phyloP scores from a whole-genome alignment of 768 basidiomycete genomes.

The Heimioporus sp. region DNA sequence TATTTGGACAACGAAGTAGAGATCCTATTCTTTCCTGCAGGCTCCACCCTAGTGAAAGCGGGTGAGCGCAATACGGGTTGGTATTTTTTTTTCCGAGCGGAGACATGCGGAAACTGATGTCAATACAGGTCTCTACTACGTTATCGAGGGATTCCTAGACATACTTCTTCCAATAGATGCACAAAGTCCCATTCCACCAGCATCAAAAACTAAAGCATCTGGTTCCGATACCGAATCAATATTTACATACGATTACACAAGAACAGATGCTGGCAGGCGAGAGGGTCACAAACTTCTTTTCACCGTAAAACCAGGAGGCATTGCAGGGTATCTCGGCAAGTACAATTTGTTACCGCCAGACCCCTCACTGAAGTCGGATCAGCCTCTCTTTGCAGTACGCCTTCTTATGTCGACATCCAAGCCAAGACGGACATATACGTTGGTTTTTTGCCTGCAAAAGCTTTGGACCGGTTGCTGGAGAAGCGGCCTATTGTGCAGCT shows the following conservation, averaged over 20 bases:
- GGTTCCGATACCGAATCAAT: conserved; percentile 37
- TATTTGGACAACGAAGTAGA: conserved; percentile 97
- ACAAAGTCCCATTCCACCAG: neutral
- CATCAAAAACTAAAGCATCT: conserved; percentile 18
- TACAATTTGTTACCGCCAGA: neutral
- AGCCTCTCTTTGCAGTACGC: conserved; percentile 89
- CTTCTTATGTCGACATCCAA: conserved; percentile 94
- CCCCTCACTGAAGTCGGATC: conserved; percentile 1
- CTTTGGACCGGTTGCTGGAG: conserved; percentile 88
- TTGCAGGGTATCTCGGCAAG: conserved; percentile 91
- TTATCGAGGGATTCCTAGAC: conserved; percentile 95
- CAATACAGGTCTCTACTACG: conserved; percentile 76
- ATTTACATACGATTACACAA: conserved; percentile 31
- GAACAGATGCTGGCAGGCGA: conserved; percentile 28
- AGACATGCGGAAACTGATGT: neutral
- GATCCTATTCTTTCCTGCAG: conserved; percentile 89
- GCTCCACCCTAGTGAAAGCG: conserved; percentile 80
- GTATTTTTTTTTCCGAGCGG: neutral
- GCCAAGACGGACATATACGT: conserved; percentile 99
- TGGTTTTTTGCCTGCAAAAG: conserved; percentile 86
- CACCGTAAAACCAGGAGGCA: conserved; percentile 95
- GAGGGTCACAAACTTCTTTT: conserved; percentile 72
- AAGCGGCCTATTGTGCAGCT: conserved; percentile 93
- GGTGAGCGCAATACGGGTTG: conserved; percentile 87
- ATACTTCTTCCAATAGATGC: conserved; percentile 63